Evolutionary conservation across 2,329 filamentous ascomycete genomes (phyloP), one percentile per base, ranked within the genome.

Genomic region (Pseudocercospora crystallina): DNA sequence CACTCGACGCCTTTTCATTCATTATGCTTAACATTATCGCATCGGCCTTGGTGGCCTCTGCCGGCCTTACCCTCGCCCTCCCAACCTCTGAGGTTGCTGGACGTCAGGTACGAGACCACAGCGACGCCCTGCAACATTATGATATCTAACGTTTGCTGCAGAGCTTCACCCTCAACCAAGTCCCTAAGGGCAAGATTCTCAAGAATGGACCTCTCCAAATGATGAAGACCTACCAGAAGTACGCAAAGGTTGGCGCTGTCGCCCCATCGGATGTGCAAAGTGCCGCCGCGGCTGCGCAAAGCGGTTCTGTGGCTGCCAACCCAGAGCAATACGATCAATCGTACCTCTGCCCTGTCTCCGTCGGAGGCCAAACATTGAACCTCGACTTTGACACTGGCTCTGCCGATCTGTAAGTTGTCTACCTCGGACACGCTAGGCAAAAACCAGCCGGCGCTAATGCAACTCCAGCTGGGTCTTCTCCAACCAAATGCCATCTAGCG

Each of bases 321-420:
- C 73, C 74, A 10, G 63, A 65, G 49, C 51, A 62, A 47, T 66
- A 64, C 54, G 73, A 76, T 47, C 56, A 67, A 32, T 65, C 59
- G 47, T 76, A 76, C 60, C 67, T 75, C 5, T 71, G 67, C 57
- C 81, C 84, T 0, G 80, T 90, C 40, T 76, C 73, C 2, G 73
- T 90, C 55, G 87, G 86, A 38, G 71, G 78, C 64, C 82, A 85
- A 60, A 79, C 73, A 2, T 65, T 89, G 56, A 78, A 82, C 52
- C 67, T 90, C 53, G 85, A 89, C 65, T 79, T 90, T 53, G 87
- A 90, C 59, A 90, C 87, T 11, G 85, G 76, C 56, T 86, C 76
- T 56, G 76, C 83, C 36, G 84, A 87, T 70, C 79, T 87, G 85
- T 83, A 69, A 72, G 79, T 71, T 42, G 3, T 13, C 10, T 41